Base-by-base conservation (phyloP, 768 basidiomycete genomes). In the Amanita inopinata region DNA sequence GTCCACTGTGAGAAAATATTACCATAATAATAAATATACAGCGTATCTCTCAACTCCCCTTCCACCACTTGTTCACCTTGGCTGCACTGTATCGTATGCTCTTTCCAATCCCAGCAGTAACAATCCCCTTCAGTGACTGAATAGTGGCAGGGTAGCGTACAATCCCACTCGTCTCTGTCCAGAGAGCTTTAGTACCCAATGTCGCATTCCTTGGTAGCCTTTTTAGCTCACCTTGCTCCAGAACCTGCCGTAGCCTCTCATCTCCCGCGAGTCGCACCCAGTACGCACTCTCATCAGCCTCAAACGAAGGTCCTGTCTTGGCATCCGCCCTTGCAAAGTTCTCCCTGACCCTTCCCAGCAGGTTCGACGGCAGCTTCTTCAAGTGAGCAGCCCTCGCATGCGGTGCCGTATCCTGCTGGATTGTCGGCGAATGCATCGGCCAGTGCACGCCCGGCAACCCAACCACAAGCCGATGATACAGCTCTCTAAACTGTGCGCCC, bases 41-140 rank as follows among this genome's bases (percentile, higher is more conserved):
- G 63, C 57, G 18, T 43, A 43, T 15, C 27, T n/a, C n/a, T 27
- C 28, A 41, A 5, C 6, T 7, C 10, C 71, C 66, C 34, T 51
- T 53, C 76, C 85, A 85, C 84, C 90, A 96, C 62, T 97, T 97
- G 27, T 73, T 61, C 14, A 93, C 65, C 65, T 97, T 97, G 34
- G 80, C 76, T 18, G 70, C 50, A 33, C 74, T 65, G 53, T 97
- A 97, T 32, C 74, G 74, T 4, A 80, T 44, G 56, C 86, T 87
- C 71, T 91, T 92, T 36, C 71, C 67, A 7, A 84, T 49, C 3
- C 92, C 92, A 6, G 87, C 85, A 45, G 81, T 90, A 14, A 84
- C 73, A 36, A 97, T 56, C 19, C 92, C 91, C 62, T 96, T 97
- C 46, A 88, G 50, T 3, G 83, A 71, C 65, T 97, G 92, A 6